Evolutionary conservation across 2,329 filamentous ascomycete species (phyloP).

Genomic region (Daldinia sp.): DNA sequence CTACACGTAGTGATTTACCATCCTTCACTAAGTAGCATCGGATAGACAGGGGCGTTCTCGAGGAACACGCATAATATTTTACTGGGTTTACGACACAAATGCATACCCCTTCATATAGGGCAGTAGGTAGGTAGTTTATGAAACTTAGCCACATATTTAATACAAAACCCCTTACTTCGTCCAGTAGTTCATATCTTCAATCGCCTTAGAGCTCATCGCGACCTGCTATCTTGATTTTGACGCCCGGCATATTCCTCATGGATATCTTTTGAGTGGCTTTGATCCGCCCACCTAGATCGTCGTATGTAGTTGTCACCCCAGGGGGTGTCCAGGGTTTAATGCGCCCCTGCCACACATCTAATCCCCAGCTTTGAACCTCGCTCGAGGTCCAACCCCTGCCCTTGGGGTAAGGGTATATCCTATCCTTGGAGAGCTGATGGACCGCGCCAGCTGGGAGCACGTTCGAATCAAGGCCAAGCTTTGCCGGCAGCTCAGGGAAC

Average conservation of each 20-base stretch:
- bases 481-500: slow-evolving; percentile 47
- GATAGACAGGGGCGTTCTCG: background rate
- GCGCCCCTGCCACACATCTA: slow-evolving; percentile 50
- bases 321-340: slow-evolving; percentile 48
- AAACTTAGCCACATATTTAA: background rate
- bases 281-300: slow-evolving; percentile 38
- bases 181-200: background rate
- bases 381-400: slow-evolving; percentile 41
- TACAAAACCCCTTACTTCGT: background rate
- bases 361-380: slow-evolving; percentile 48
- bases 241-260: slow-evolving; percentile 40
- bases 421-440: slow-evolving; percentile 48
- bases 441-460: slow-evolving; percentile 47
- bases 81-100: background rate
- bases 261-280: slow-evolving; percentile 39
- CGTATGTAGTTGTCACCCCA: slow-evolving; percentile 39
- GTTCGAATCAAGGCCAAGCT: slow-evolving; percentile 45
- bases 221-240: slow-evolving; percentile 41
- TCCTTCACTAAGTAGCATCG: background rate
- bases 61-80: background rate
- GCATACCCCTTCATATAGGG: background rate
- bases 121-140: background rate
- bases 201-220: slow-evolving; percentile 40
- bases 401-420: slow-evolving; percentile 49
- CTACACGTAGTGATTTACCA: slow-evolving; percentile 1